Conservation (phyloP, 345 rosid genomes). For the Salix caprea region DNA sequence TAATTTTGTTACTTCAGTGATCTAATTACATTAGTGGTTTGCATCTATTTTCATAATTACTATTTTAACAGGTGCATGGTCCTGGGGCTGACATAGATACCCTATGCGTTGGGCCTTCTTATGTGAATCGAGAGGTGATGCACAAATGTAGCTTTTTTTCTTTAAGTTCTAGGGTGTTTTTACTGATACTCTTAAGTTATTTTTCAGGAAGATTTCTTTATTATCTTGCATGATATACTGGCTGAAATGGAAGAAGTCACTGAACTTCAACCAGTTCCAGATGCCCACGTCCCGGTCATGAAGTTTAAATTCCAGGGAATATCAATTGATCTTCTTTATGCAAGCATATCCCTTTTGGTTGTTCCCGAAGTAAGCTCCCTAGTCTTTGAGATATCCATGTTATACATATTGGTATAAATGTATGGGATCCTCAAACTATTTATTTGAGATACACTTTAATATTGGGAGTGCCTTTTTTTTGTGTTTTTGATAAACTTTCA, state of each 20-base stretch:
- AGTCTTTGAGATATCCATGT: not conserved
- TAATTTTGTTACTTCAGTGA: not conserved
- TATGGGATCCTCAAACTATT: not conserved
- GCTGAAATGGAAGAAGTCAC: constrained; percentile 31
- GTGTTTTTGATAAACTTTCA: not conserved
- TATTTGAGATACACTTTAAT: not conserved
- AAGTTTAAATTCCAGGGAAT: constrained; percentile 31
- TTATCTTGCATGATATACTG: constrained; percentile 24
- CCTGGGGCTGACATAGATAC: constrained; percentile 93
- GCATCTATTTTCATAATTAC: not conserved
- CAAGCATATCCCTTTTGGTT: constrained; percentile 28
- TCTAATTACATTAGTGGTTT: not conserved
- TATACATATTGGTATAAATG: not conserved
- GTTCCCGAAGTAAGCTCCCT: constrained; percentile 25
- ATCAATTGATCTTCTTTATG: constrained; percentile 36
- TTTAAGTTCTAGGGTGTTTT: not conserved
- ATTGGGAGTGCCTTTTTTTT: not conserved
- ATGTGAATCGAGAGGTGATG: constrained; percentile 76
- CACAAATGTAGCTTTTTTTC: constrained; percentile 3
- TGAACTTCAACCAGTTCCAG: constrained; percentile 29
- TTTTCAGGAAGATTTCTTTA: constrained; percentile 28
- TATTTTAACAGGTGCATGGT: constrained; percentile 64
- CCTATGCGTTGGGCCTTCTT: constrained; percentile 92
- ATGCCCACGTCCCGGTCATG: constrained; percentile 33
- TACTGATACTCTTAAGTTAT: not conserved